Conservation (phyloP, 2,329 filamentous ascomycete species). For the Fusarium sp. region DNA sequence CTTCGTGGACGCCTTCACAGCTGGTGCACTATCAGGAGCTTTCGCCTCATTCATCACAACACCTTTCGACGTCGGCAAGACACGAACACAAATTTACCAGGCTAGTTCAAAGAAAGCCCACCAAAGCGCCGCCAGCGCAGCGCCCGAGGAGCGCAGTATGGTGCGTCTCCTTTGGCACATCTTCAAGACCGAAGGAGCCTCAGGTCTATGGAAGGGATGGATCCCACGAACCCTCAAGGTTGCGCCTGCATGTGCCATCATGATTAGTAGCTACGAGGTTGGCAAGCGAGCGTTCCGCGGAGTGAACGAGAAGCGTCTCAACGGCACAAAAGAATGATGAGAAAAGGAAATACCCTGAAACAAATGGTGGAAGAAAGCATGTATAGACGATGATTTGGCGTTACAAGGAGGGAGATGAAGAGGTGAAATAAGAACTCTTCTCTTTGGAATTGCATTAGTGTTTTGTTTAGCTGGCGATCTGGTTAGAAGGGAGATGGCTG, state of each 20-base stretch:
- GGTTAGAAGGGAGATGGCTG: slow-evolving; percentile 32
- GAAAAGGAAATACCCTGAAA: slow-evolving; percentile 24
- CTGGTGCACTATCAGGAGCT: slow-evolving; percentile 84
- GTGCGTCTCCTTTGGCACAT: slow-evolving; percentile 89
- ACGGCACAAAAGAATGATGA: slow-evolving; percentile 4
- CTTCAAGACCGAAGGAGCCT: slow-evolving; percentile 82
- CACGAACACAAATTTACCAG: slow-evolving; percentile 84
- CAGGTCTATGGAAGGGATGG: slow-evolving; percentile 91
- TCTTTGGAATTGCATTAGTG: slow-evolving; percentile 13
- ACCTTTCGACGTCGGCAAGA: slow-evolving; percentile 98
- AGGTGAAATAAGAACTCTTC: slow-evolving; percentile 27
- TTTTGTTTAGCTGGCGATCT: slow-evolving; percentile 20
- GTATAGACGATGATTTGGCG: slow-evolving; percentile 38
- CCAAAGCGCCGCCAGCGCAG: slow-evolving; percentile 46
- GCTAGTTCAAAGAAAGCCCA: slow-evolving; percentile 55
- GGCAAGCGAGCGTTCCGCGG: slow-evolving; percentile 87
- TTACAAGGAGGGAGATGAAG: slow-evolving; percentile 24
- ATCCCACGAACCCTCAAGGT: slow-evolving; percentile 92
- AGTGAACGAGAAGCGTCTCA: slow-evolving; percentile 68
- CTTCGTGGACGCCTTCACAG: slow-evolving; percentile 88
- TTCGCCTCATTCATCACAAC: slow-evolving; percentile 90
- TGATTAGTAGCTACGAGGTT: slow-evolving; percentile 98
- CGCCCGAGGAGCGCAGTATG: slow-evolving; percentile 83
- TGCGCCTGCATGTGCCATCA: slow-evolving; percentile 95
- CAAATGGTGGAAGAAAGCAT: background rate